phyloP scores from a whole-genome alignment of 441 rosid genomes.

The Manihot esculenta region DNA sequence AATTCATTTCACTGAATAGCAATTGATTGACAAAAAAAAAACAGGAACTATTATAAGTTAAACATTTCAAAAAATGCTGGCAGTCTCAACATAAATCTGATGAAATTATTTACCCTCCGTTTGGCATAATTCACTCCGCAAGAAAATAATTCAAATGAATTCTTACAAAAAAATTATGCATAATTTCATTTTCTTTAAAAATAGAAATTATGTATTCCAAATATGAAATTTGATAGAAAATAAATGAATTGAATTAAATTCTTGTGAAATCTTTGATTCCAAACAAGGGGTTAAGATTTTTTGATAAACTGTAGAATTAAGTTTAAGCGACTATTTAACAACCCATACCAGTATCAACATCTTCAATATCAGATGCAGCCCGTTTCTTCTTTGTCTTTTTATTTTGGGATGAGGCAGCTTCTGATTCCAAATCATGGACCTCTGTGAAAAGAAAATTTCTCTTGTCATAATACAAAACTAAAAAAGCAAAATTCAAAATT shows the following conservation, averaged over 20 bases:
- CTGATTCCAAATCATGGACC: conserved; percentile 30
- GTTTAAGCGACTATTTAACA: conserved; percentile 5
- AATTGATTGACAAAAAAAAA: neutral
- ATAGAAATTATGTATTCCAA: too few relatives aligned
- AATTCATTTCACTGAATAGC: neutral
- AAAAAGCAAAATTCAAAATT: neutral
- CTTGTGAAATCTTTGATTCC: too few relatives aligned
- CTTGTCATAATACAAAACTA: neutral
- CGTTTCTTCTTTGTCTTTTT: conserved; percentile 57
- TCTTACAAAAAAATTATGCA: too few relatives aligned
- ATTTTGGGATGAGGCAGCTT: conserved; percentile 36
- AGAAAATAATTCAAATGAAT: too few relatives aligned
- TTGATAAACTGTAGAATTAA: neutral
- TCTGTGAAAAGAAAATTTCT: conserved; percentile 15
- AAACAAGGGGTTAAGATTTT: too few relatives aligned
- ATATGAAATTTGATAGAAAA: too few relatives aligned
- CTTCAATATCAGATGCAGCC: conserved; percentile 51
- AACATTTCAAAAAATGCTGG: neutral
- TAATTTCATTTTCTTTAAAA: too few relatives aligned
- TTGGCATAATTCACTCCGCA: too few relatives aligned
- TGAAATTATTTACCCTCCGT: too few relatives aligned
- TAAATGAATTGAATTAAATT: too few relatives aligned
- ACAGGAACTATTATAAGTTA: neutral
- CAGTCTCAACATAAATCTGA: neutral
- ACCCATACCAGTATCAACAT: conserved; percentile 42